Evolutionary conservation across 2,329 filamentous ascomycete genomes (phyloP).

Genomic region (Sporothrix luriei): DNA sequence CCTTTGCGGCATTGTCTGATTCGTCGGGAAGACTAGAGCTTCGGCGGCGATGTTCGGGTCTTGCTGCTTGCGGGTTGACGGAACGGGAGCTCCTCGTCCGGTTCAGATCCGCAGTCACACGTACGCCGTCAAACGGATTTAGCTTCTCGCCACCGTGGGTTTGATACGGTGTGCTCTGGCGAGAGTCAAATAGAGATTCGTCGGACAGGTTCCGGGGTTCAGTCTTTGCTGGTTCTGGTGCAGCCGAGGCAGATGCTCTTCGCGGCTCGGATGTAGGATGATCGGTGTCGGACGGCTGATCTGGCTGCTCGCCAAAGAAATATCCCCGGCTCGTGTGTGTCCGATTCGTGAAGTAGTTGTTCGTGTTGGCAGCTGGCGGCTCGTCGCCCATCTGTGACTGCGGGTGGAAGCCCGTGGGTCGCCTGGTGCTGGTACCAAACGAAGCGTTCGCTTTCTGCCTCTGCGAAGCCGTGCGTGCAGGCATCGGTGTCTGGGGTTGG

Average conservation of each 20-base stretch:
- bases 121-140: constrained; percentile 55
- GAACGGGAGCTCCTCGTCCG: constrained; percentile 53
- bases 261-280: constrained; percentile 38
- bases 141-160: constrained; percentile 61
- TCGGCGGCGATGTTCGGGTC: constrained; percentile 39
- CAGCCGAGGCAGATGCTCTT: constrained; percentile 51
- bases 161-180: constrained; percentile 61
- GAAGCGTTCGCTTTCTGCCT: constrained; percentile 58
- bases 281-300: constrained; percentile 8
- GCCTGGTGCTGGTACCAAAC: constrained; percentile 50
- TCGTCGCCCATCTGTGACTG: constrained; percentile 55
- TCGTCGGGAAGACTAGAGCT: constrained; percentile 43
- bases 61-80: constrained; percentile 35
- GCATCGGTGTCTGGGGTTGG: constrained; percentile 11
- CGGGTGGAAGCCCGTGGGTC: constrained; percentile 55
- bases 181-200: constrained; percentile 48
- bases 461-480: constrained; percentile 54
- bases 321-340: constrained; percentile 31
- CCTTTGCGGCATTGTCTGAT: constrained; percentile 38
- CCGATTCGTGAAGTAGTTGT: constrained; percentile 53
- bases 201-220: constrained; percentile 25
- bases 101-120: constrained; percentile 43
- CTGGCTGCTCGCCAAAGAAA: constrained; percentile 16
- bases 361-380: constrained; percentile 52
- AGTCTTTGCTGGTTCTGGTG: constrained; percentile 45